These are phyloP conservation scores for Polyplosphaeria fusca DNA, from an alignment of 495 filamentous ascomycete genomes.

Conservation along the genomic window DNA sequence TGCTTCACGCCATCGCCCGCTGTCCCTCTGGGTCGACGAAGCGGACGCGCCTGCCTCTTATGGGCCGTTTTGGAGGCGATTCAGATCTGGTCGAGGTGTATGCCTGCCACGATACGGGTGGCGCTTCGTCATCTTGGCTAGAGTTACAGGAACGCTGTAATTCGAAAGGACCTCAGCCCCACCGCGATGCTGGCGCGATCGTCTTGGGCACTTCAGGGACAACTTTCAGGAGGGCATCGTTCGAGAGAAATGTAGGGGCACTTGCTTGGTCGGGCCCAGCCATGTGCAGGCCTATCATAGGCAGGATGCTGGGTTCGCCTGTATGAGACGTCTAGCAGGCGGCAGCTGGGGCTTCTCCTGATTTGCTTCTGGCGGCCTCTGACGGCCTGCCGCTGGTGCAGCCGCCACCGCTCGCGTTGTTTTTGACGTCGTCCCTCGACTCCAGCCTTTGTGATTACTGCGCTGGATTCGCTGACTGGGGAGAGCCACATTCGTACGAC, in stretches of 20 bases:
- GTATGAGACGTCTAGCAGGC: slow-evolving; percentile 23
- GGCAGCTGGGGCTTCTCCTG: slow-evolving; percentile 14
- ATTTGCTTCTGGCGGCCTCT: slow-evolving; percentile 20
- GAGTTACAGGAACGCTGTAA: background rate
- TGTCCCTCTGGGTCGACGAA: background rate
- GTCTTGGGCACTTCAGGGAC: no score
- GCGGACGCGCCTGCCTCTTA: slow-evolving; percentile 1
- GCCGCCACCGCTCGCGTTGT: slow-evolving; percentile 15
- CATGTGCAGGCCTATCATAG: slow-evolving; percentile 7
- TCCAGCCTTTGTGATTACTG: background rate
- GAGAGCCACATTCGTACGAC: slow-evolving; percentile 8
- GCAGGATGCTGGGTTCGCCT: background rate
- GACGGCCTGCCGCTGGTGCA: background rate
- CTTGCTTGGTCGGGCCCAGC: background rate
- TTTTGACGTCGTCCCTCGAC: slow-evolving; percentile 8
- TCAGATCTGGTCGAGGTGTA: slow-evolving; percentile 12
- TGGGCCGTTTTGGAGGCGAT: background rate
- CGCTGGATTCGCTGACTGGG: slow-evolving; percentile 9
- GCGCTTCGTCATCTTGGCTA: slow-evolving; percentile 21
- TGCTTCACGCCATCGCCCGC: background rate
- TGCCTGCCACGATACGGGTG: slow-evolving; percentile 15
- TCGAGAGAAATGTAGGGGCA: background rate
- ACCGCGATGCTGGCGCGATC: background rate
- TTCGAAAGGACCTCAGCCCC: slow-evolving; percentile 8
- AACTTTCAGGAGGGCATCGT: slow-evolving; percentile 1